Evolutionary conservation across 805 yeast genomes (phyloP), one percentile per base, ranked within the genome.

Genomic region (Candida saitoana): DNA sequence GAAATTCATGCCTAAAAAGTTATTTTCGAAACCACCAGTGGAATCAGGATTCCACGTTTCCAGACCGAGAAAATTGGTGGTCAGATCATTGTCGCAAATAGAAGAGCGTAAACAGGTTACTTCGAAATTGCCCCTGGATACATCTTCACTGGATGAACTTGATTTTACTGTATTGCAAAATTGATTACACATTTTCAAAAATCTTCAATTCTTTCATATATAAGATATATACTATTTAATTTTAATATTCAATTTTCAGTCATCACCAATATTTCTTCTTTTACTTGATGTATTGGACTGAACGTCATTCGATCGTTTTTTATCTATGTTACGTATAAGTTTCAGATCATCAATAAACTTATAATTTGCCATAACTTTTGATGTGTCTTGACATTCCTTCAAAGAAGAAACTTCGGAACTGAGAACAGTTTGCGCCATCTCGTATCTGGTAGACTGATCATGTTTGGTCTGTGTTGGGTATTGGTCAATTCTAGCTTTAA

Each of bases 281-380:
- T 29, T 29, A 14, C 32, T 29, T 9, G 32, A 14, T 29, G 5
- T 5, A 9, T 29, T 29, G 32, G 32, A 29, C 9, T 24, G 30
- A 17, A 15, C 38, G 5, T 24, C 14, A 39, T 53, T 22, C 14
- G 81, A 77, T 8, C 59, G 55, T 48, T 81, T 71, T 55, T 83
- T 84, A 44, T 78, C 46, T 18, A 84, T 73, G 52, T 80, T 81
- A 41, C 77, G 70, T 36, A 80, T 57, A 34, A 84, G 56, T 55
- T 80, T 82, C 1, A 68, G 76, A 60, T 84, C 89, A 4, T 74
- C 77, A 25, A 84, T 74, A 22, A 74, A 45, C 39, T 60, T 62
- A 48, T 67, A 76, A 9, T 62, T 56, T 2, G 25, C 41, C 15
- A 65, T 62, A 1, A 59, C 57, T 30, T 54, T 46, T 2, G 59